Conservation (phyloP, 805 yeast species). For the Zygosaccharomyces kombuchaensis region DNA sequence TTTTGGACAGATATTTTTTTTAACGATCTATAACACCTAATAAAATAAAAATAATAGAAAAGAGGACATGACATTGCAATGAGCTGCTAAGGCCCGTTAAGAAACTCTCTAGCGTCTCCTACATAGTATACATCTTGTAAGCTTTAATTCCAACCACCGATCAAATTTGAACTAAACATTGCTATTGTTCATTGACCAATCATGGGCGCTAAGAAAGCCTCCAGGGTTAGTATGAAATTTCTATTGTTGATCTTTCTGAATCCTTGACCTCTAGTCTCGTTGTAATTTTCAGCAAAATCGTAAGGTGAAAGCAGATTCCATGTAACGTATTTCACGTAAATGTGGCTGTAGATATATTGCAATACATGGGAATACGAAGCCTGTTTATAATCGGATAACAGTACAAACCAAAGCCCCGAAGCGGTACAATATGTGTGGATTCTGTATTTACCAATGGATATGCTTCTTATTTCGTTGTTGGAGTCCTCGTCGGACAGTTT, state of each 20-base stretch:
- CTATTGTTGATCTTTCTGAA: conserved; percentile 30
- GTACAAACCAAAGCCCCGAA: conserved; percentile 69
- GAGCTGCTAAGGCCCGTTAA: background rate
- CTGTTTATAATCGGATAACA: conserved; percentile 58
- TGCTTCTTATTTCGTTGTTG: conserved; percentile 33
- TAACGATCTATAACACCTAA: conserved; percentile 15
- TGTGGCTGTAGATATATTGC: conserved; percentile 31
- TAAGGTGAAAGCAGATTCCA: conserved; percentile 31
- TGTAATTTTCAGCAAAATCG: conserved; percentile 31
- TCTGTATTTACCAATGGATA: conserved; percentile 71
- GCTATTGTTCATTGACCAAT: conserved; percentile 14
- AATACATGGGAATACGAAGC: conserved; percentile 28
- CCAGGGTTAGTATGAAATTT: conserved; percentile 27
- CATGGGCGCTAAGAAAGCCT: conserved; percentile 32
- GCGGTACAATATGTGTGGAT: conserved; percentile 79
- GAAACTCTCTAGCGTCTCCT: background rate
- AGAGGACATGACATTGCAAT: background rate
- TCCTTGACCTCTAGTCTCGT: conserved; percentile 34
- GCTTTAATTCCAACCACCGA: too few relatives aligned
- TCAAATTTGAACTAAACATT: background rate
- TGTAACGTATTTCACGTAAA: conserved; percentile 31
- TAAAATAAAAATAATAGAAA: background rate
- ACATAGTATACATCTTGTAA: background rate
- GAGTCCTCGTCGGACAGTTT: conserved; percentile 38
- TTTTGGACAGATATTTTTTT: conserved; percentile 56